Evolutionary conservation across 2,329 filamentous ascomycete genomes (phyloP), one percentile per base, ranked within the genome.

Genomic region (Fusarium palustre): DNA sequence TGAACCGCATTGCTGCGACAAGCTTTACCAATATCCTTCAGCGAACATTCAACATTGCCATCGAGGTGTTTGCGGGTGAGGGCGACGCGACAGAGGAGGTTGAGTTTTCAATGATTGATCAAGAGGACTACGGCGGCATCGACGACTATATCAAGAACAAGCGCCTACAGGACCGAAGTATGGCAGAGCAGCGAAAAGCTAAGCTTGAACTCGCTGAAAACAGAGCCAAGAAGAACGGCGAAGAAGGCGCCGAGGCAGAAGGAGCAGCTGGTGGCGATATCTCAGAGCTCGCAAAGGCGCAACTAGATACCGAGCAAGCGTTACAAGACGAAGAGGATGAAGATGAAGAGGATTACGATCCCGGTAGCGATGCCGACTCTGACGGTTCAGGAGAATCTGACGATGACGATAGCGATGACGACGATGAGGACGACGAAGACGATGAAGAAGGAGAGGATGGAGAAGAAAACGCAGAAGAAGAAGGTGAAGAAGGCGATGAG

Each of bases 61-160:
- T 91, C 1, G 89, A 91, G 73, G 82, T 90, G 7, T 87, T 87
- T 53, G 78, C 81, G 0, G 80, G 77, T 7, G 82, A 81, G 13
- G 82, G 79, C 18, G 84, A 84, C 39, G 78, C 76, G 15, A 86
- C 82, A 2, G 86, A 90, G 65, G 89, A 91, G 73, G 79, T 90
- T 24, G 89, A 91, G 75, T 91, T 91, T 67, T 83, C 83, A 38
- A 91, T 91, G 90, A 76, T 92, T 20, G 90, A 92, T 71, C 89
- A 92, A 77, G 87, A 88, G 68, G 88, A 92, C 74, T 91, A 90
- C 64, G 81, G 79, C 7, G 86, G 85, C 24, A 91, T 92, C 64
- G 88, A 90, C 71, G 84, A 86, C 66, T 92, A 90, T 72, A 83
- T 91, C 47, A 84, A 85, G 72, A 83, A 83, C 12, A 86, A 91